Percentiles rank a stretch among this genome's conserved stretches.
Evolutionary conservation across 2,329 filamentous ascomycete species (phyloP).

Genomic region (Xylariaceae sp.): DNA sequence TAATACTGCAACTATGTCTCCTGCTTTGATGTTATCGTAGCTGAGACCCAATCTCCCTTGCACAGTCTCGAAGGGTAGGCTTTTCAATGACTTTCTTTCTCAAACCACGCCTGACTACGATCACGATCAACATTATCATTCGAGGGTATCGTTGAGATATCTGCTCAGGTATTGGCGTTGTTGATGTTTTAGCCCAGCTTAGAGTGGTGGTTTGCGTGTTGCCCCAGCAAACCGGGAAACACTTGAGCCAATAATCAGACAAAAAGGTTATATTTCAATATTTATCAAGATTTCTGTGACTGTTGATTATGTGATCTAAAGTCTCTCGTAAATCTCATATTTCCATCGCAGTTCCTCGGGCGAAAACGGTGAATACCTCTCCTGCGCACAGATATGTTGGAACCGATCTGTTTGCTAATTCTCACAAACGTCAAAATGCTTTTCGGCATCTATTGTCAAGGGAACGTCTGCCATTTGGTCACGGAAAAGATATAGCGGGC

Average conservation of each 20-base stretch:
- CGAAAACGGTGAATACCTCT: conserved; percentile 3
- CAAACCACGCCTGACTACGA: no score
- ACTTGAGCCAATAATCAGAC: no score
- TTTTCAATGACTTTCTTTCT: conserved; percentile 4
- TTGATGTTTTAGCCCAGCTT: no score
- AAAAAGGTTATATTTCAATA: no score
- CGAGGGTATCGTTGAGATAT: no score
- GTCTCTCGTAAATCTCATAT: conserved; percentile 2
- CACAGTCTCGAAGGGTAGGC: conserved; percentile 7
- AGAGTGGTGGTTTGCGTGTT: no score
- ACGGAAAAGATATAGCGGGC: background rate
- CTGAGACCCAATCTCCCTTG: conserved; percentile 5
- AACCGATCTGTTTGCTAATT: conserved; percentile 1
- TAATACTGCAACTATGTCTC: conserved; percentile 8
- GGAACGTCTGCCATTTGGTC: background rate
- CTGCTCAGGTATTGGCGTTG: no score
- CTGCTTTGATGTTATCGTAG: conserved; percentile 4
- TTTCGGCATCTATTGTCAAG: background rate
- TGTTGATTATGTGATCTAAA: background rate
- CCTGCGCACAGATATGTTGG: conserved; percentile 4
- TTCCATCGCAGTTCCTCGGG: conserved; percentile 11
- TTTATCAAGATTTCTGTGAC: no score
- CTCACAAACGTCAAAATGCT: background rate
- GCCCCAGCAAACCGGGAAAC: no score
- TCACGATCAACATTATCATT: no score